Conservation (phyloP, 768 basidiomycete species). For the Austroboletus festivus region DNA sequence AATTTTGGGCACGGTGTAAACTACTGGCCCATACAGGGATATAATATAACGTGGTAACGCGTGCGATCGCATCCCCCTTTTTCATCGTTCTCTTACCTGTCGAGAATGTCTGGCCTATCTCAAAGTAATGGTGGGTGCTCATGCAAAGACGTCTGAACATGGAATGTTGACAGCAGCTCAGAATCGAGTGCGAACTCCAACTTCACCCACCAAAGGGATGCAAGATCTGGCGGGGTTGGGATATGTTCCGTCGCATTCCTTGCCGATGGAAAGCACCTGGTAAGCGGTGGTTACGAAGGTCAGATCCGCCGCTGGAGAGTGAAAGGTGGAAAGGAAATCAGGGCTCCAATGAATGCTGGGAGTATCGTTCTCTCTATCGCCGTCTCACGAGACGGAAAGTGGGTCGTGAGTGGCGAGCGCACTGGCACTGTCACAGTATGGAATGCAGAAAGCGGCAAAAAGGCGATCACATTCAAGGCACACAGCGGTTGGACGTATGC, state of each 20-base stretch:
- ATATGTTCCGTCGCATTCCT: background rate
- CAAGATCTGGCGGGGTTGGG: no score
- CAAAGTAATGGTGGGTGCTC: no score
- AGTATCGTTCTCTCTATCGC: background rate
- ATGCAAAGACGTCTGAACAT: no score
- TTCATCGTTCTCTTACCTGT: no score
- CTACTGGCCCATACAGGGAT: no score
- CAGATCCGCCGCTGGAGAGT: background rate
- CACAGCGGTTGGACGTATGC: background rate
- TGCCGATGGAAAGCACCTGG: background rate
- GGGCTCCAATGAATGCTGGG: background rate
- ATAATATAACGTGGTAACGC: no score
- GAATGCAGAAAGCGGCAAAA: background rate
- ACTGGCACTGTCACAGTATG: background rate
- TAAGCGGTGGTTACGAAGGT: background rate
- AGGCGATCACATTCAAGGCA: background rate
- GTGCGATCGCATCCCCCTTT: no score
- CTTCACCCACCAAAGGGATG: no score
- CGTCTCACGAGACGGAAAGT: background rate
- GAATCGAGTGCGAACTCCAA: no score
- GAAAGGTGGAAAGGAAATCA: background rate
- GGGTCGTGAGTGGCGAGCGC: background rate
- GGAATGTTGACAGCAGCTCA: no score
- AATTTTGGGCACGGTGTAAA: no score
- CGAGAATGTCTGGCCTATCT: no score